Evolutionary conservation across 495 filamentous ascomycete species (phyloP), one percentile per base, ranked within the genome.

Genomic region (Xanthoparmelia taractica): DNA sequence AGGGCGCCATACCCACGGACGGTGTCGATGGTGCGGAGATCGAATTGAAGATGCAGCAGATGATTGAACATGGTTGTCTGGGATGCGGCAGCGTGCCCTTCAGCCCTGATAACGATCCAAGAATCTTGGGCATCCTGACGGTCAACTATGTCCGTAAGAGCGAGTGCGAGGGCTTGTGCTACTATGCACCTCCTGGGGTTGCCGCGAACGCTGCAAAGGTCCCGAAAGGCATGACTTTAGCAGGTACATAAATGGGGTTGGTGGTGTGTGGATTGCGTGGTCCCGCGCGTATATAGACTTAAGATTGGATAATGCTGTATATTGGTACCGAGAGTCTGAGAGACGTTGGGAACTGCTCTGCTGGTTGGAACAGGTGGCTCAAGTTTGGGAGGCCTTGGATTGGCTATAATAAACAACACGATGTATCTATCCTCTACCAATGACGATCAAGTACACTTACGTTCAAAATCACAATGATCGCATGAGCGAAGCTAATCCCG

Each of bases 71-170:
- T 33, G 55, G 56, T 17, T 66, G 65, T 45, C 27, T 48, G 23
- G 47, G 54, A 15, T 66, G 65, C 55, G 62, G 59, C 27, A 59
- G 54, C 47, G 60, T 66, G 11, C 55, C 65, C 2, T 33, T 66
- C 2, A 38, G 27, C 15, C 12, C 17, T 17, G 37, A 55, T 12
- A 66, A 66, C 38, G 48, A 66, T 17, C 61, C 65, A 8, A 55
- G 34, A 4, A 45, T 18, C 6, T 17, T 59, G 36, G 65, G 65
- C 2, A 54, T 59, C 13, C 31, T 66, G 54, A 66, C 65, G 17
- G 45, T 63, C 40, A 66, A 66, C 34, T 66, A 58, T 43, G 65
- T 66, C 20, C 13, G 25, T 12, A 4, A 55, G 4, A 36, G 38
- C 43, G 41, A 37, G n/a, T 64, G 63, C 20, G 55, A 48, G 37